Base-by-base conservation (phyloP, 495 filamentous ascomycete genomes). In the Penicillium parvum region DNA sequence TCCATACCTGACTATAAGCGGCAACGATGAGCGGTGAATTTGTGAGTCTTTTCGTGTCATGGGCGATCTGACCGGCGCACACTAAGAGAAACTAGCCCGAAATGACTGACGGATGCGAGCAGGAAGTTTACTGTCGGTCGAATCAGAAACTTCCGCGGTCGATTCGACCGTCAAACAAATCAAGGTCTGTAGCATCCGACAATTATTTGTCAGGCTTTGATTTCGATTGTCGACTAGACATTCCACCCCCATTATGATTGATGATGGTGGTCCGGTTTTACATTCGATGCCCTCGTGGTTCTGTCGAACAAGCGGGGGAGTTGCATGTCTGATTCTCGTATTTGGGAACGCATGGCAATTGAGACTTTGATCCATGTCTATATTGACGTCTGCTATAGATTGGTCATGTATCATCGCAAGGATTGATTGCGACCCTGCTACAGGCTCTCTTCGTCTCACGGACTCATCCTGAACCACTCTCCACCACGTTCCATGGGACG, bases 241-340 rank as follows among this genome's bases (percentile, higher is more conserved):
- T 47, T 49, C 30, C 30, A 40, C 27, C 41, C 36, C 35, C 32
- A 30, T 18, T 30, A 25, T 23, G 32, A 12, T 32, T 19, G 19
- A 14, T n/a, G 27, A 40, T 6, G 18, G 5, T 25, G 25, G 49
- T 21, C 44, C 37, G 22, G 45, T 60, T 54, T 47, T 18, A 57
- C 49, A 54, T 44, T 37, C 3, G 17, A 11, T 37, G 16, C 57
- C n/a, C 57, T 57, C 57, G 53, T 60, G 53, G 53, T 41, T 40
- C 25, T 23, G 37, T 57, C 28, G 55, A 55, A 55, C 52, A 45
- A 50, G 52, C 36, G 52, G 55, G 55, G 50, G 17, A 37, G n/a
- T n/a, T n/a, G n/a, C n/a, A n/a, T n/a, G n/a, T n/a, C n/a, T n/a
- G n/a, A n/a, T n/a, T n/a, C n/a, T n/a, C n/a, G n/a, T n/a, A n/a